Evolutionary conservation across 768 basidiomycete genomes (phyloP).

Genomic region (Gelatoporia subvermispora): DNA sequence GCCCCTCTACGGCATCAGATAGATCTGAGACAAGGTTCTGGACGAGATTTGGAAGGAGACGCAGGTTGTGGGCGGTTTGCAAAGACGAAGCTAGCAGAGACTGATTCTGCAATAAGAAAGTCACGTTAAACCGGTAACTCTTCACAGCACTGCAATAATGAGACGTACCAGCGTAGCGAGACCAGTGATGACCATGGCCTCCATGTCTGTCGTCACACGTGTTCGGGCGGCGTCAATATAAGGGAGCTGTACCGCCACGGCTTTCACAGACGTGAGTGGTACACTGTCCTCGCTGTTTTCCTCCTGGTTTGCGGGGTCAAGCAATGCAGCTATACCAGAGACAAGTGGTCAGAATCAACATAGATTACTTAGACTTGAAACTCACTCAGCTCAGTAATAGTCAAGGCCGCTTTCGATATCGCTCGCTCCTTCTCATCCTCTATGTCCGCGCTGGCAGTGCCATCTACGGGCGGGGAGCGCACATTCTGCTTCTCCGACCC

Average conservation of each 20-base stretch:
- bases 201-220: slow-evolving; percentile 82
- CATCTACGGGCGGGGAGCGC: neutral
- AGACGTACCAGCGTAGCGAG: slow-evolving; percentile 65
- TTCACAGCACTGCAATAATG: neutral
- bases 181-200: slow-evolving; percentile 81
- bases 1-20: slow-evolving; percentile 75
- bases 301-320: slow-evolving; percentile 2
- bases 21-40: slow-evolving; percentile 74
- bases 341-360: too few relatives aligned
- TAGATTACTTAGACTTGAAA: slow-evolving; percentile 11
- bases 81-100: slow-evolving; percentile 87
- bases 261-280: slow-evolving; percentile 68
- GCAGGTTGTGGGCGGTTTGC: slow-evolving; percentile 93
- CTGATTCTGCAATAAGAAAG: slow-evolving; percentile 59
- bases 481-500: neutral
- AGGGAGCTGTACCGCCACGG: slow-evolving; percentile 64
- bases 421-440: slow-evolving; percentile 83
- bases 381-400: slow-evolving; percentile 85
- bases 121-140: neutral
- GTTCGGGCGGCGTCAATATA: slow-evolving; percentile 68
- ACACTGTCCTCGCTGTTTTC: slow-evolving; percentile 7
- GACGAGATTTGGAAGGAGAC: slow-evolving; percentile 78
- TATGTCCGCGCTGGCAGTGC: slow-evolving; percentile 28
- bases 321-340: slow-evolving; percentile 4
- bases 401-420: slow-evolving; percentile 92